phyloP scores from a whole-genome alignment of 192 early-diverging fungal species.

The Dimargaris verticillata region DNA sequence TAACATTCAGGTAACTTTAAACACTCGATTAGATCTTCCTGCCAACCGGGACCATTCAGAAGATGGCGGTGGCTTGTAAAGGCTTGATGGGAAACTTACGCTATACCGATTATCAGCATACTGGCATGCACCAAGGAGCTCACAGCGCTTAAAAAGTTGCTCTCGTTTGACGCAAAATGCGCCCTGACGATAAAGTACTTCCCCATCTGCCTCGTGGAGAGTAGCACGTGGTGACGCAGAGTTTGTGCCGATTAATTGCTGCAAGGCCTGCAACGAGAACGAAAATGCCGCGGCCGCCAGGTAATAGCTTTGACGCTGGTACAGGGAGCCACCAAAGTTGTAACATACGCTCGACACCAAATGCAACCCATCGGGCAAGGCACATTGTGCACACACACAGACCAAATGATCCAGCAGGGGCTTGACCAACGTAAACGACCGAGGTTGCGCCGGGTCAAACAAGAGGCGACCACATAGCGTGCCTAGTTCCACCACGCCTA shows the following conservation, averaged over 20 bases:
- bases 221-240: not conserved
- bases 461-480: not conserved
- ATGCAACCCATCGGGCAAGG: not conserved
- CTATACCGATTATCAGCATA: not conserved
- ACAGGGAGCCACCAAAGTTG: constrained; percentile 4
- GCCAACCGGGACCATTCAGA: too few species aligned
- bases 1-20: too few species aligned
- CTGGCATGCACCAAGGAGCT: constrained; percentile 2
- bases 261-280: not conserved
- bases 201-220: not conserved
- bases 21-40: too few species aligned
- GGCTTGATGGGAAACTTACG: too few species aligned
- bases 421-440: not conserved
- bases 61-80: too few species aligned
- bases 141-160: constrained; percentile 4
- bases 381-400: not conserved
- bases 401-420: not conserved
- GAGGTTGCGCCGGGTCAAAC: not conserved
- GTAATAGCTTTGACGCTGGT: not conserved
- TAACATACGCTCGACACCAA: not conserved
- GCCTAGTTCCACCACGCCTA: not conserved
- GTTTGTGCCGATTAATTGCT: not conserved
- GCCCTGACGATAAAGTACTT: not conserved
- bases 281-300: not conserved
- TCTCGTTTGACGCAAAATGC: not conserved